Base-by-base conservation (phyloP, 1,284 basidiomycete species). In the Ustilago xerochloae region DNA sequence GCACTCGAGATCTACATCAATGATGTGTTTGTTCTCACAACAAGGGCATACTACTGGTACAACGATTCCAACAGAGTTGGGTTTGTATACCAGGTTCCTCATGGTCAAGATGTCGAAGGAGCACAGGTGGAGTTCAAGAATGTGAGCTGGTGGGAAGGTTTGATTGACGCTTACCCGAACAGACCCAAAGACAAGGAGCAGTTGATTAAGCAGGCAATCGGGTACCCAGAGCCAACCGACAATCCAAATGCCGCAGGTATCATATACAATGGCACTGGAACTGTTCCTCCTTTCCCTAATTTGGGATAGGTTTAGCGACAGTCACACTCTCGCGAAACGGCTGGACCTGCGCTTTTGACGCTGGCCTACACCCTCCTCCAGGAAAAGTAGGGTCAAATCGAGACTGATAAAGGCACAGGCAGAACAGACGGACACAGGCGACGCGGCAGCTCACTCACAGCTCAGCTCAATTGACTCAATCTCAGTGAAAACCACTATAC, bases 1-100 rank as follows among this genome's bases (percentile, higher is more conserved):
- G 61, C 70, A 13, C 24, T 73, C 33, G 70, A 73, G 28, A n/a
- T 73, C 6, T 73, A 63, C 56, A 58, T 73, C 49, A 73, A 73
- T 38, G 64, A 73, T 18, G 45, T 63, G 2, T 64, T 73, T 47
- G 70, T 55, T 2, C 36, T 73, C 4, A 66, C 70, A 5, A 73
- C 70, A 1, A 24, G 70, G 2, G 56, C 49, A 0, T 73, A 73
- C 57, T 73, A 60, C 46, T 73, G 70, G 70, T 67, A 63, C 35
- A 10, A 41, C 0, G 45, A 67, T 47, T 52, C 64, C 12, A 60
- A 28, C 22, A 12, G 36, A 6, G 32, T 73, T 8, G 70, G 64
- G 15, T 64, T 63, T 35, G 56, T 63, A 1, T 64, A 67, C n/a
- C 63, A 63, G 38, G n/a, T 61, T 1, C 64, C 70, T 2, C 41